Conservation (phyloP, 2,329 filamentous ascomycete species). For the Akanthomyces lecanii region DNA sequence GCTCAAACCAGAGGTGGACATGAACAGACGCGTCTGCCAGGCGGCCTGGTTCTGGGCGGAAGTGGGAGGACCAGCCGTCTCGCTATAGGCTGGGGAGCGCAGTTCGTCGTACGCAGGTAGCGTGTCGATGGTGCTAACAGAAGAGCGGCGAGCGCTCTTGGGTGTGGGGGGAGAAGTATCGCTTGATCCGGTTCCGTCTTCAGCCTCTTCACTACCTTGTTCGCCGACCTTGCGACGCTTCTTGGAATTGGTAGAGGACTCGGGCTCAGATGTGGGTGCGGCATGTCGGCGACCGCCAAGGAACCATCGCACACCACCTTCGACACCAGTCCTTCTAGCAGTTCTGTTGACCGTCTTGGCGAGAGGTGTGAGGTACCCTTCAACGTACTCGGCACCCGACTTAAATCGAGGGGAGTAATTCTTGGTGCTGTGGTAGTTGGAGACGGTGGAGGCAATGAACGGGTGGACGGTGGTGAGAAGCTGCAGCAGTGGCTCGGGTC, state of each 20-base stretch:
- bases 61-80: conserved; percentile 39
- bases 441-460: conserved; percentile 78
- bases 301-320: conserved; percentile 82
- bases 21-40: conserved; percentile 82
- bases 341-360: conserved; percentile 83
- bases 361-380: conserved; percentile 80
- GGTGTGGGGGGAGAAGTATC: conserved; percentile 28
- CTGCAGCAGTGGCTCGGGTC: conserved; percentile 76
- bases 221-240: conserved; percentile 57
- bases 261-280: conserved; percentile 43
- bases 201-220: conserved; percentile 31
- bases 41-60: conserved; percentile 30
- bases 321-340: conserved; percentile 79
- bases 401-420: conserved; percentile 86
- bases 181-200: conserved; percentile 23
- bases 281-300: conserved; percentile 56
- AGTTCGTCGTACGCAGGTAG: conserved; percentile 81
- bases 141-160: conserved; percentile 49
- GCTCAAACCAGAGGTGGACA: conserved; percentile 85
- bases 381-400: conserved; percentile 85
- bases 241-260: conserved; percentile 43
- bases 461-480: conserved; percentile 87
- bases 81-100: conserved; percentile 70
- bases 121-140: conserved; percentile 66
- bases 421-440: conserved; percentile 81